Evolutionary conservation across 2,329 filamentous ascomycete genomes (phyloP).

Genomic region (Rachicladosporium sp.): DNA sequence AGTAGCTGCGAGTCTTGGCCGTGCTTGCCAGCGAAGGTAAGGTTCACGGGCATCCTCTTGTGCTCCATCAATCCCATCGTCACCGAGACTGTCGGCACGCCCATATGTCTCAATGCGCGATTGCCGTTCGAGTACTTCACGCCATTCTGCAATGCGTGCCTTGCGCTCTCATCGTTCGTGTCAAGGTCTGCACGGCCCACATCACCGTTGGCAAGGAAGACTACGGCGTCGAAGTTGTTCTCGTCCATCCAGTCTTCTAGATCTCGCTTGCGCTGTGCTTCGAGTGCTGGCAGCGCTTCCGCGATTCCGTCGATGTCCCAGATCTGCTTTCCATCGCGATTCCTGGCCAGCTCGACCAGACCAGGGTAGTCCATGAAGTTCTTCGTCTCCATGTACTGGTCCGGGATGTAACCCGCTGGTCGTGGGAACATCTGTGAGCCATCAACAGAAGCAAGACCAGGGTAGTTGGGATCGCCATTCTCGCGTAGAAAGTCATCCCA

Average conservation of each 20-base stretch:
- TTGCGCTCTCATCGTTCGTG: conserved; percentile 9
- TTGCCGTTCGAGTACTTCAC: conserved; percentile 42
- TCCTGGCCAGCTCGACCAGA: conserved; percentile 16
- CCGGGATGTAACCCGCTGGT: conserved; percentile 19
- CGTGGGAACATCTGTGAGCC: conserved; percentile 21
- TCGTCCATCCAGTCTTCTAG: conserved; percentile 37
- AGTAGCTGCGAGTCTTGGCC: conserved; percentile 29
- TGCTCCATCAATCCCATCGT: conserved; percentile 38
- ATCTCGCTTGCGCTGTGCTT: conserved; percentile 33
- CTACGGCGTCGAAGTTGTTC: conserved; percentile 30
- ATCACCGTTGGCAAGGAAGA: conserved; percentile 38
- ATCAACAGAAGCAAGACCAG: conserved; percentile 29
- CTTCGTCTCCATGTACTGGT: conserved; percentile 16
- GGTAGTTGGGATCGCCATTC: conserved; percentile 28
- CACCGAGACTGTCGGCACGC: conserved; percentile 40
- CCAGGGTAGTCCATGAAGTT: conserved; percentile 26
- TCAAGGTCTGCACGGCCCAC: conserved; percentile 37
- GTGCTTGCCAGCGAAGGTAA: conserved; percentile 38
- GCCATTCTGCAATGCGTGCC: conserved; percentile 33
- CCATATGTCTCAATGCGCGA: conserved; percentile 37
- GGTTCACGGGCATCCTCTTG: conserved; percentile 36
- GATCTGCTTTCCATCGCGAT: neutral
- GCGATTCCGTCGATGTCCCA: conserved; percentile 26
- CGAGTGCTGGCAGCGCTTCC: conserved; percentile 31
- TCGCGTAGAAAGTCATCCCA: conserved; percentile 37